Evolutionary conservation across 2,329 filamentous ascomycete genomes (phyloP), one percentile per base, ranked within the genome.

Genomic region (Monilinia fructigena): DNA sequence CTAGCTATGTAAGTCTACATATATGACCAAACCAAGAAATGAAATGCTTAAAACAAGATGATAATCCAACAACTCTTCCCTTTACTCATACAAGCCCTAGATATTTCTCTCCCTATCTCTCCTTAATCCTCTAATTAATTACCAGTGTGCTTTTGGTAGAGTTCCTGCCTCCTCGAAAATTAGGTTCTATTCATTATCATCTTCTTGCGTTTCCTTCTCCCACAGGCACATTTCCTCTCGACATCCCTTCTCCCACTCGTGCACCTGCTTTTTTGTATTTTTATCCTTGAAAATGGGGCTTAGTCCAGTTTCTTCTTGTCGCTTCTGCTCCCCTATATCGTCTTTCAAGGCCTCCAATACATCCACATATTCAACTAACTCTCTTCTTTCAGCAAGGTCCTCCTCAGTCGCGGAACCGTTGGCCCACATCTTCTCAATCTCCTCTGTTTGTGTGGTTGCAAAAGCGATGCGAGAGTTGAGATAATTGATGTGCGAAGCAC

Each of bases 401-500:
- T 61, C 45, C 4, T 40, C 28, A 38, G 45, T 16, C 14, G 45
- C 45, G 26, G 45, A 38, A 4, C 50, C 58, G 2, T 18, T 16
- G 35, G 8, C 23, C 58, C 58, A 61, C 14, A 35, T 35, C 31
- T 31, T 26, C 47, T 61, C 58, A 23, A 61, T 50, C n/a, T 50
- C 28, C 16, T n/a, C 45, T 40, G 14, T 31, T 18, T 50, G 58
- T 26, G 10, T 61, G 14, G 45, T 26, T 50, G 58, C 58, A 40
- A 23, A 47, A 26, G 58, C 45, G 38, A 61, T 61, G n/a, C 58
- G 58, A 12, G 47, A 28, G 50, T n/a, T 38, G 45, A 61, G 58
- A 26, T 61, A 61, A 23, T 61, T 61, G 2, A 61, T 61, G 31
- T 61, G 58, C 14, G 58, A 61, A 40, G 58, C 31, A 14, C 16